These are phyloP conservation scores for Aspergillus aculeatus DNA, from an alignment of 2,329 filamentous ascomycete species.

Conservation along the genomic window DNA sequence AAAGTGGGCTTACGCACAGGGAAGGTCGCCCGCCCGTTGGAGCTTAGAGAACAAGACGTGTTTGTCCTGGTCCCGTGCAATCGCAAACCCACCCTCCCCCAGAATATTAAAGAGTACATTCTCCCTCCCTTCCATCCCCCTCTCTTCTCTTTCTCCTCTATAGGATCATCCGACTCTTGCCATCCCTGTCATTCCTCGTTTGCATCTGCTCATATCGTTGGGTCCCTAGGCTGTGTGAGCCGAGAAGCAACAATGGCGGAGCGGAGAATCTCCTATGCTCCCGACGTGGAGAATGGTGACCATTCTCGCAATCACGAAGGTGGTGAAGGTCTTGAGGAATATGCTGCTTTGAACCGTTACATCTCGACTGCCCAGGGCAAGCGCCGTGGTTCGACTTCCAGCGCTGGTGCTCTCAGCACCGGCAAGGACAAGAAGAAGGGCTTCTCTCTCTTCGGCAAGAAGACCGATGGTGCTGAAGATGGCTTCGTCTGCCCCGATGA, in stretches of 20 bases:
- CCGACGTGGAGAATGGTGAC: slow-evolving; percentile 44
- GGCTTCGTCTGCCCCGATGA: slow-evolving; percentile 59
- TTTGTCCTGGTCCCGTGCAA: slow-evolving; percentile 28
- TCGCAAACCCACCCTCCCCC: slow-evolving; percentile 27
- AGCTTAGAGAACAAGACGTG: slow-evolving; percentile 25
- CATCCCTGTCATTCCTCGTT: slow-evolving; percentile 35
- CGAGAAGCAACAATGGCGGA: slow-evolving; percentile 44
- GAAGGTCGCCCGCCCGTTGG: slow-evolving; percentile 31
- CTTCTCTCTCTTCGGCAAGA: slow-evolving; percentile 56
- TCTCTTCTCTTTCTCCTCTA: slow-evolving; percentile 24
- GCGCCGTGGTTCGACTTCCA: slow-evolving; percentile 51
- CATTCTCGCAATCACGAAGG: slow-evolving; percentile 34
- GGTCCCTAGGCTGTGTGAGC: slow-evolving; percentile 40
- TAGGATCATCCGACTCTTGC: slow-evolving; percentile 42
- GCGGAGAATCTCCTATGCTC: slow-evolving; percentile 47
- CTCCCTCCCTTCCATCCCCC: slow-evolving; percentile 24
- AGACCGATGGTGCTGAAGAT: slow-evolving; percentile 26
- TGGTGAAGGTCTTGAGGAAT: slow-evolving; percentile 53
- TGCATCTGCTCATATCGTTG: slow-evolving; percentile 38
- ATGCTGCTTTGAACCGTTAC: slow-evolving; percentile 65
- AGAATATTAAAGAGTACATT: slow-evolving; percentile 39
- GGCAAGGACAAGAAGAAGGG: slow-evolving; percentile 49
- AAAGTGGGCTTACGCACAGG: slow-evolving; percentile 28
- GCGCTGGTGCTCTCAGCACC: slow-evolving; percentile 43
- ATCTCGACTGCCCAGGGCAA: slow-evolving; percentile 65